phyloP scores from a whole-genome alignment of 805 yeast species.

The Saturnispora mendoncae region DNA sequence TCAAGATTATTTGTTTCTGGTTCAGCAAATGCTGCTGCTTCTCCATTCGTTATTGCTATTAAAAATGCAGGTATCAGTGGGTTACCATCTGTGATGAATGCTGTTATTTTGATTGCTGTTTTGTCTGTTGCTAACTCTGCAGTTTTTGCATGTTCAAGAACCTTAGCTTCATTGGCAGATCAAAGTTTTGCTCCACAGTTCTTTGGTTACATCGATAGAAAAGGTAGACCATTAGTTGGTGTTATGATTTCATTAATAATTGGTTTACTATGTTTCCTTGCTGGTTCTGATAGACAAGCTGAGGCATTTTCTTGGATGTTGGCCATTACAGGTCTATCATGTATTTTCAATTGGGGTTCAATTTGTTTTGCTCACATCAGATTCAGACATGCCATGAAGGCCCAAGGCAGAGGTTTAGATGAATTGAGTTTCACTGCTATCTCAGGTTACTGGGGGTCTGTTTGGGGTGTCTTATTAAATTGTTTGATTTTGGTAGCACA shows the following conservation, averaged over 20 bases:
- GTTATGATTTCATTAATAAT: slow-evolving; percentile 43
- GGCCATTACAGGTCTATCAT: slow-evolving; percentile 68
- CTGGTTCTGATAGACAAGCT: slow-evolving; percentile 48
- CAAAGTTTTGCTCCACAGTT: slow-evolving; percentile 60
- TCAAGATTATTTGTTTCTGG: slow-evolving; percentile 37
- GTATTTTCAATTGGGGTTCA: slow-evolving; percentile 75
- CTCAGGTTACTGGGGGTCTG: slow-evolving; percentile 61
- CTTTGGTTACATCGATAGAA: slow-evolving; percentile 62
- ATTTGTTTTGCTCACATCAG: slow-evolving; percentile 61
- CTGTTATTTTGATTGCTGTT: slow-evolving; percentile 63
- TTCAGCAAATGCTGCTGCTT: slow-evolving; percentile 47
- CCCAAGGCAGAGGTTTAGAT: slow-evolving; percentile 58
- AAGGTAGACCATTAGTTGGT: slow-evolving; percentile 72
- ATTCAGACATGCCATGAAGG: slow-evolving; percentile 56
- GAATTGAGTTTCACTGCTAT: slow-evolving; percentile 63
- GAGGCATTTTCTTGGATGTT: slow-evolving; percentile 66
- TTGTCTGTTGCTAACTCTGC: slow-evolving; percentile 72
- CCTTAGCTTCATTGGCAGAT: slow-evolving; percentile 57
- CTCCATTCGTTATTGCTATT: slow-evolving; percentile 72
- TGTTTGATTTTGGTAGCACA: slow-evolving; percentile 59
- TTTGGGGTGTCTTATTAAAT: slow-evolving; percentile 50
- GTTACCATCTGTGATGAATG: slow-evolving; percentile 66
- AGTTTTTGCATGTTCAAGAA: slow-evolving; percentile 64
- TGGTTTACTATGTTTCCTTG: slow-evolving; percentile 54
- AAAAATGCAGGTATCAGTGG: slow-evolving; percentile 51